Conservation (phyloP, 2,329 filamentous ascomycete species). For the Colletotrichum cereale region DNA sequence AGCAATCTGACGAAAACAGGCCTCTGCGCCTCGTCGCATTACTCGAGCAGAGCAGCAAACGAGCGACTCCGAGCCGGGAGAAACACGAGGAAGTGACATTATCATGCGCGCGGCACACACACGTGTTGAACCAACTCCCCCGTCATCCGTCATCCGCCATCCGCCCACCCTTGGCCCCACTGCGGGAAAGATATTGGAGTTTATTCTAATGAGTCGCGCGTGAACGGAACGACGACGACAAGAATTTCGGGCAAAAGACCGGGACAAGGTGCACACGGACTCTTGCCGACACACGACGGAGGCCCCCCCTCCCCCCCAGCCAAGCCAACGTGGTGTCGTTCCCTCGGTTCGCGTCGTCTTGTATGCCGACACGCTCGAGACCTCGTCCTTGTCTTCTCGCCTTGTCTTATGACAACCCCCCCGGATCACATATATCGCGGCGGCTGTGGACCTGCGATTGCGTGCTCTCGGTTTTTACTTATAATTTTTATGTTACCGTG, state of each 20-base stretch:
- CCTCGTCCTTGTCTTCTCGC: neutral
- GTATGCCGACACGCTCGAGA: constrained; percentile 15
- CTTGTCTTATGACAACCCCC: neutral
- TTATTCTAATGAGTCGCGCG: neutral
- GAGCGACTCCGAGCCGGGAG: neutral
- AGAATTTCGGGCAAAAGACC: neutral
- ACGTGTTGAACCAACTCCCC: neutral
- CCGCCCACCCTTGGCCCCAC: neutral
- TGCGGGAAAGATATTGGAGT: neutral
- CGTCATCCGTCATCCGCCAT: neutral
- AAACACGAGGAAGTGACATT: neutral
- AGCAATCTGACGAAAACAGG: neutral
- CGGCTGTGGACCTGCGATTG: constrained; percentile 10
- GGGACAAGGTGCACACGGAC: neutral
- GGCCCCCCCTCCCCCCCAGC: neutral
- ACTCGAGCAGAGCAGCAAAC: neutral
- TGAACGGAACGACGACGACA: neutral
- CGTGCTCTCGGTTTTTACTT: neutral
- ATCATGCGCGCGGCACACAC: neutral
- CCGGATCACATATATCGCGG: neutral
- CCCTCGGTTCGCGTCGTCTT: constrained; percentile 30
- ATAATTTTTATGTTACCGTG: neutral
- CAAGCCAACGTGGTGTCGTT: constrained; percentile 19
- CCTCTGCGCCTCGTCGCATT: neutral
- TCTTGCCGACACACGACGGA: neutral